These are phyloP conservation scores for Fragaria nilgerrensis DNA, from an alignment of 306 rosid genomes.

Conservation along the genomic window DNA sequence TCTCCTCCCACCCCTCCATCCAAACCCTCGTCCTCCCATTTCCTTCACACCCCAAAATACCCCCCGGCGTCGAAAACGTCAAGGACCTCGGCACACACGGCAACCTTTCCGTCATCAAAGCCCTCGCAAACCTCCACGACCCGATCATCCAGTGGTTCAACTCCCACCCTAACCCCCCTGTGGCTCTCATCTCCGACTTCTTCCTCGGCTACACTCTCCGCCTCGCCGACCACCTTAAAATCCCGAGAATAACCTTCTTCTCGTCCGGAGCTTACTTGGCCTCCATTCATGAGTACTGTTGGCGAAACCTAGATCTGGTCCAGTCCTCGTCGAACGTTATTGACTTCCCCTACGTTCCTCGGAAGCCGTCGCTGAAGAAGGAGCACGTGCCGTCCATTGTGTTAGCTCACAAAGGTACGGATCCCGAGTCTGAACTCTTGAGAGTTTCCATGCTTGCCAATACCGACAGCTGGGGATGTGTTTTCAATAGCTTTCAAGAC, in stretches of 20 bases:
- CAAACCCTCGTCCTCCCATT: slow-evolving; percentile 52
- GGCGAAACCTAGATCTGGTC: not conserved
- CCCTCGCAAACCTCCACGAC: slow-evolving; percentile 34
- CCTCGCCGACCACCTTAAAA: slow-evolving; percentile 30
- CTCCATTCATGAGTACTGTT: slow-evolving; percentile 24
- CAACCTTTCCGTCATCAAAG: slow-evolving; percentile 35
- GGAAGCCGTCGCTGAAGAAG: slow-evolving; percentile 38
- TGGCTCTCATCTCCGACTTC: slow-evolving; percentile 53
- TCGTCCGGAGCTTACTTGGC: slow-evolving; percentile 11
- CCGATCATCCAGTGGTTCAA: slow-evolving; percentile 41
- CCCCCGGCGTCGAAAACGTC: slow-evolving; percentile 45
- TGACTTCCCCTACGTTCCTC: slow-evolving; percentile 28
- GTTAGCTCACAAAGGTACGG: slow-evolving; percentile 31
- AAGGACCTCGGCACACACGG: slow-evolving; percentile 54
- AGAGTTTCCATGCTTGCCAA: slow-evolving; percentile 32
- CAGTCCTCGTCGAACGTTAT: slow-evolving; percentile 4
- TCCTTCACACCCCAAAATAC: slow-evolving; percentile 60
- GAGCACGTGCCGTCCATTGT: slow-evolving; percentile 48
- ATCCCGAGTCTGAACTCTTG: slow-evolving; percentile 43
- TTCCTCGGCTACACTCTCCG: slow-evolving; percentile 48
- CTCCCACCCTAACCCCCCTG: slow-evolving; percentile 49
- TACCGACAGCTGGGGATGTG: slow-evolving; percentile 39
- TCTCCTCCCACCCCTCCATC: slow-evolving; percentile 49
- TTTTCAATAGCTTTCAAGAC: slow-evolving; percentile 37
- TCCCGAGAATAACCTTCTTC: slow-evolving; percentile 39